phyloP scores from a whole-genome alignment of 2,329 filamentous ascomycete genomes.

The Arthrobotrys sinensis region DNA sequence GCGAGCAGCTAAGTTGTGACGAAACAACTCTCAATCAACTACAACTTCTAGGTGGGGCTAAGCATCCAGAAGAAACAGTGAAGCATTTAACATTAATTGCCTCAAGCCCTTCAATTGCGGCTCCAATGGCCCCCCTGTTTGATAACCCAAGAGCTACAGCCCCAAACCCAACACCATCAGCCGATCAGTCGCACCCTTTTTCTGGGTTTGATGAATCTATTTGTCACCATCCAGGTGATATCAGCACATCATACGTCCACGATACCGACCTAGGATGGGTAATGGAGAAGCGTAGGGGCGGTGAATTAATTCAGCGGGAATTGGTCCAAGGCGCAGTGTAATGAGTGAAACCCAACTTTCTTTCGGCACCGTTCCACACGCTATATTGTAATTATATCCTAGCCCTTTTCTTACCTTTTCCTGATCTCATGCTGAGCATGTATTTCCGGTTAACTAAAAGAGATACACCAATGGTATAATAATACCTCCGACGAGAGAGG shows the following conservation, averaged over 20 bases:
- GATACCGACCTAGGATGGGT: constrained; percentile 58
- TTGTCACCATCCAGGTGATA: constrained; percentile 27
- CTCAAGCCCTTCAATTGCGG: not conserved
- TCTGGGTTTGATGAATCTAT: constrained; percentile 24
- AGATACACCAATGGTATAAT: not conserved
- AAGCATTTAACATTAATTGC: constrained; percentile 33
- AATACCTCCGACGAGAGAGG: not conserved
- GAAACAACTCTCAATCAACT: constrained; percentile 50
- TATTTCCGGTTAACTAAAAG: not conserved
- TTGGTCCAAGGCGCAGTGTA: constrained; percentile 53
- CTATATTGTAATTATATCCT: not conserved
- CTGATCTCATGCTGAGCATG: not conserved
- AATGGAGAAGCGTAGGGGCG: constrained; percentile 56
- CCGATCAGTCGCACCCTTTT: not conserved
- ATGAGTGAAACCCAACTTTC: not conserved
- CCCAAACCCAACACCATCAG: not conserved
- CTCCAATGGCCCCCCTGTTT: not conserved
- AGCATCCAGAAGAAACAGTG: constrained; percentile 30
- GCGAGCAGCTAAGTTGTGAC: constrained; percentile 45
- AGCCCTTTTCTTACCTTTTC: too few relatives aligned
- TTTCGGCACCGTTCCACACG: not conserved
- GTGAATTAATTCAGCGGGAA: constrained; percentile 54
- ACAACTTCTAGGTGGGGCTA: constrained; percentile 39
- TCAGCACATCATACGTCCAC: constrained; percentile 56
- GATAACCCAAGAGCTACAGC: not conserved